phyloP scores from a whole-genome alignment of 2,329 filamentous ascomycete species.

The Beauveria bassiana region DNA sequence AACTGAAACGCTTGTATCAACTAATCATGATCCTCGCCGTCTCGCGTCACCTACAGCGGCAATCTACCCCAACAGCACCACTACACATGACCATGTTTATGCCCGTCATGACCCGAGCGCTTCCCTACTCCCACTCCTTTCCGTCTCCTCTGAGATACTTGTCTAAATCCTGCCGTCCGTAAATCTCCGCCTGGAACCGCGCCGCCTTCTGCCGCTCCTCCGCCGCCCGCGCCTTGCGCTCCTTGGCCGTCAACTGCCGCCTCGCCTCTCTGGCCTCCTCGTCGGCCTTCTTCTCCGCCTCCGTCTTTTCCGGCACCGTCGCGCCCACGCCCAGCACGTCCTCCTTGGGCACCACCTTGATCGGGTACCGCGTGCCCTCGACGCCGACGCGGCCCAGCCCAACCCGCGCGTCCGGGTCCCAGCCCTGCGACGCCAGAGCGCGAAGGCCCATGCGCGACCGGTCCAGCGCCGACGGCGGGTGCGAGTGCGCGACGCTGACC shows the following conservation, averaged over 20 bases:
- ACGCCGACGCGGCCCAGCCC: slow-evolving; percentile 56
- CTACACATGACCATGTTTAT: not conserved
- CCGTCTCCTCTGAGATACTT: slow-evolving; percentile 54
- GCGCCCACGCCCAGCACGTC: slow-evolving; percentile 68
- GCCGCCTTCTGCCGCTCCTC: slow-evolving; percentile 57
- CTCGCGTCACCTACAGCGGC: not conserved
- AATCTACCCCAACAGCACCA: too few relatives aligned
- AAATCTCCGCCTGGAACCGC: slow-evolving; percentile 63
- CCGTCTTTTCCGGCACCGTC: slow-evolving; percentile 30
- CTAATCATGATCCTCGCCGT: not conserved
- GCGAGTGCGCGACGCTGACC: slow-evolving; percentile 58
- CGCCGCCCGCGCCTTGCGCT: slow-evolving; percentile 53
- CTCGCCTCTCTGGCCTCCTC: slow-evolving; percentile 34
- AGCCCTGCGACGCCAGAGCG: slow-evolving; percentile 60
- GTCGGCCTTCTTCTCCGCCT: slow-evolving; percentile 34
- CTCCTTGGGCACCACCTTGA: slow-evolving; percentile 65
- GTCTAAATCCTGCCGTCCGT: slow-evolving; percentile 66
- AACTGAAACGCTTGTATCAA: slow-evolving; percentile 1
- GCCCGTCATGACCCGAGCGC: not conserved
- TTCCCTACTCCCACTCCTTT: slow-evolving; percentile 15
- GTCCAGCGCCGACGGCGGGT: slow-evolving; percentile 65
- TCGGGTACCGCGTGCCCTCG: slow-evolving; percentile 66
- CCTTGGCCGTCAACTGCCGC: slow-evolving; percentile 59
- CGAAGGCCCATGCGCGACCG: slow-evolving; percentile 61
- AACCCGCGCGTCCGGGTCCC: slow-evolving; percentile 63